Conservation (phyloP, 306 rosid species). For the Clitoria ternatea region DNA sequence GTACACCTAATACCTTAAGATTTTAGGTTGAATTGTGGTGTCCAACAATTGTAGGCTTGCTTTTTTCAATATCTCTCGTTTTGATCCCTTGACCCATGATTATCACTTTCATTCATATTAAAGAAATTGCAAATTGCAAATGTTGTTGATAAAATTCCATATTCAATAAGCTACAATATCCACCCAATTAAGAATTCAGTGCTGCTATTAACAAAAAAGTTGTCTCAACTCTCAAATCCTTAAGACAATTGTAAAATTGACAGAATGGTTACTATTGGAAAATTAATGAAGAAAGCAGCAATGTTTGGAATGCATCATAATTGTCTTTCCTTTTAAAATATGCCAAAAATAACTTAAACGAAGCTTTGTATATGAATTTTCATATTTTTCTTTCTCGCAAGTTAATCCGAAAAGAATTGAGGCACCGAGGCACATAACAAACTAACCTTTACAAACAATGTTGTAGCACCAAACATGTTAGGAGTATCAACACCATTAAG, state of each 20-base stretch:
- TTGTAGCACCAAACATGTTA: constrained; percentile 72
- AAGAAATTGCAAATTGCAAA: not conserved
- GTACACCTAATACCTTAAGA: too few relatives aligned
- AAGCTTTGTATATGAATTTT: not conserved
- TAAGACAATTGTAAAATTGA: not conserved
- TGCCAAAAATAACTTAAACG: not conserved
- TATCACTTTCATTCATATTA: not conserved
- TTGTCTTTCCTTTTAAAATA: not conserved
- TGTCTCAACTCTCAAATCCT: not conserved
- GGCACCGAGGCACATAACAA: not conserved
- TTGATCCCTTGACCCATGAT: not conserved
- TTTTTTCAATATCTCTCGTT: too few relatives aligned
- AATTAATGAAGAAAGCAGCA: not conserved
- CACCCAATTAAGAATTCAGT: not conserved
- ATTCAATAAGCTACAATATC: not conserved
- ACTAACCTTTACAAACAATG: constrained; percentile 75
- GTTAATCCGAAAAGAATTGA: not conserved
- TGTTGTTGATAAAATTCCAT: not conserved
- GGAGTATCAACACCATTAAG: constrained; percentile 93
- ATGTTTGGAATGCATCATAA: not conserved
- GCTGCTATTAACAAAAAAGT: not conserved
- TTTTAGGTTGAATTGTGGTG: too few relatives aligned
- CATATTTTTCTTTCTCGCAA: not conserved
- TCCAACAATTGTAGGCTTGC: too few relatives aligned
- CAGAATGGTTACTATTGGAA: not conserved